Conservation (phyloP, 768 basidiomycete genomes). For the Chalciporus chontae region DNA sequence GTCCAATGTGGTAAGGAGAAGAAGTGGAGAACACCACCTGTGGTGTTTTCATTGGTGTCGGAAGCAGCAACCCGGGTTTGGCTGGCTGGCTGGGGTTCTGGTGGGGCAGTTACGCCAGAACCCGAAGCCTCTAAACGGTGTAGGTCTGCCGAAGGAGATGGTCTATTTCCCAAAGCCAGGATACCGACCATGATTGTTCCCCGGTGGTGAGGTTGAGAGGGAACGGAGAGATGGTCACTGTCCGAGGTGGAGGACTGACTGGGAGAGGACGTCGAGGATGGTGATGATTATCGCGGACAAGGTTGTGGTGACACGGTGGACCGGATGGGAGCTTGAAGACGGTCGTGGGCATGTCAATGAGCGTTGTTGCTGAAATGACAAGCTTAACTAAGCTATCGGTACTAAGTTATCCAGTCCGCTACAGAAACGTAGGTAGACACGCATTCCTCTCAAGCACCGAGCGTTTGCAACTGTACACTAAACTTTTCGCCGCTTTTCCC, state of each 20-base stretch:
- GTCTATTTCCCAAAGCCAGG: constrained; percentile 35
- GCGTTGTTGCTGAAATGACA: not conserved
- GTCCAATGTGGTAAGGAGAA: constrained; percentile 67
- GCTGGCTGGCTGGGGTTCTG: constrained; percentile 39
- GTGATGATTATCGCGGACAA: not conserved
- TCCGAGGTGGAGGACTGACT: not conserved
- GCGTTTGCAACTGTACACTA: constrained; percentile 14
- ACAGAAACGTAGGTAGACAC: too few relatives aligned
- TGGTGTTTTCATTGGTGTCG: constrained; percentile 35
- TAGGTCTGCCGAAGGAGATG: constrained; percentile 26
- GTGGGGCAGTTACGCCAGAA: constrained; percentile 35
- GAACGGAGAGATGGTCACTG: not conserved
- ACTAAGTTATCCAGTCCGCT: not conserved
- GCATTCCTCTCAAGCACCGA: too few relatives aligned
- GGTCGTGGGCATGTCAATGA: constrained; percentile 6
- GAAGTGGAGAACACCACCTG: constrained; percentile 43
- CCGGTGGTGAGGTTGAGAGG: not conserved
- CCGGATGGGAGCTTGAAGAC: constrained; percentile 3
- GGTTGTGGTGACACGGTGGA: not conserved
- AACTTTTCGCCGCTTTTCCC: constrained; percentile 44
- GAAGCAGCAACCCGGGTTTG: constrained; percentile 46
- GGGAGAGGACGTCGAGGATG: constrained; percentile 2
- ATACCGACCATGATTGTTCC: constrained; percentile 35
- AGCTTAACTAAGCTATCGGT: not conserved
- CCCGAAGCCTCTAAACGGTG: constrained; percentile 23